Conservation (phyloP, 1,284 basidiomycete species). For the Heterobasidion parviporum region DNA sequence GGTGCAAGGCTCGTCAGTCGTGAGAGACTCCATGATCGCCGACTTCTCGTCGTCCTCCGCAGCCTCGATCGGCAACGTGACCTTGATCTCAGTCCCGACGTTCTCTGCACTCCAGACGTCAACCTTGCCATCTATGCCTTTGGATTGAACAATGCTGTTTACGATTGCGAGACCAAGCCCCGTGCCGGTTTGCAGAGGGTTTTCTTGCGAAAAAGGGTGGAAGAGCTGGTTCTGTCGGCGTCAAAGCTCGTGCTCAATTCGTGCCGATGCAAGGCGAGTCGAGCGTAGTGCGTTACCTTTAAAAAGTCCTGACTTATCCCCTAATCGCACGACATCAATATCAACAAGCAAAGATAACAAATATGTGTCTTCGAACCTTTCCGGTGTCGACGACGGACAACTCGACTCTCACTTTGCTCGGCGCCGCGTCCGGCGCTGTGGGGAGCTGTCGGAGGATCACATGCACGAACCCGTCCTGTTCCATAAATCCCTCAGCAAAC, state of each 20-base stretch:
- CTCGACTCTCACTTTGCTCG: constrained; percentile 68
- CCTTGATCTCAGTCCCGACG: constrained; percentile 88
- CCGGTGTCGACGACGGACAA: constrained; percentile 87
- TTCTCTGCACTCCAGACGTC: constrained; percentile 86
- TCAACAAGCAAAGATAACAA: neutral
- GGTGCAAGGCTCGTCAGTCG: constrained; percentile 34
- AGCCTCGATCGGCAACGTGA: constrained; percentile 75
- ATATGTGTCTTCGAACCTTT: constrained; percentile 42
- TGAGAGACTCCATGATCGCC: constrained; percentile 36
- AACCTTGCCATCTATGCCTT: constrained; percentile 82
- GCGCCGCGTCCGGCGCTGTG: constrained; percentile 37
- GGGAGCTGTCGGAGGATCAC: constrained; percentile 76
- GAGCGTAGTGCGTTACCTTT: constrained; percentile 40
- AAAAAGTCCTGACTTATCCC: constrained; percentile 86
- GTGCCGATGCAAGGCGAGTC: constrained; percentile 5
- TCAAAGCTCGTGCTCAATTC: neutral
- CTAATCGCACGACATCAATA: constrained; percentile 22
- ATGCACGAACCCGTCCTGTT: constrained; percentile 79
- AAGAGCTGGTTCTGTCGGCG: constrained; percentile 78
- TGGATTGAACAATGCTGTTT: constrained; percentile 84
- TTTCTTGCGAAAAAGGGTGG: constrained; percentile 95
- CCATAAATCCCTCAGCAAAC: constrained; percentile 9
- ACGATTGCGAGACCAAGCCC: constrained; percentile 97
- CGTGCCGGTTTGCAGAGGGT: constrained; percentile 86
- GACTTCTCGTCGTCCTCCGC: constrained; percentile 33